phyloP scores from a whole-genome alignment of 2,329 filamentous ascomycete species.

The Lachnellula hyalina region DNA sequence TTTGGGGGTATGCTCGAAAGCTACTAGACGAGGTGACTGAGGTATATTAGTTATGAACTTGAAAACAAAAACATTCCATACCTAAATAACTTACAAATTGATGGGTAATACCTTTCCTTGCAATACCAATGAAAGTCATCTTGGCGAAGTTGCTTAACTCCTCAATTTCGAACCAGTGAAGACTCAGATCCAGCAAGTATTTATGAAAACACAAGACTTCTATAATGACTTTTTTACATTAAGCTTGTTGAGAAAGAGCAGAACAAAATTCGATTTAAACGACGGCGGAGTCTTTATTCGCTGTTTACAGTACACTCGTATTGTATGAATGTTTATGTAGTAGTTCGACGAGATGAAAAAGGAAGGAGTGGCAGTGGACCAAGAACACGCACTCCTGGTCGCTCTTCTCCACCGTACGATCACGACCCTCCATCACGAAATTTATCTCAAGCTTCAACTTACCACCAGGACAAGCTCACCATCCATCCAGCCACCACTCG shows the following conservation, averaged over 20 bases:
- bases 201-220: too few species aligned
- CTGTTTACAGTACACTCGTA: too few species aligned
- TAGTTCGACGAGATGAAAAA: not conserved
- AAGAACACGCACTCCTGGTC: not conserved
- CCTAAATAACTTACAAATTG: slow-evolving; percentile 19
- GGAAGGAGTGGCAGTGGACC: not conserved
- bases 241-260: too few species aligned
- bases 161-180: too few species aligned
- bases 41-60: not conserved
- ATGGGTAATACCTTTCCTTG: slow-evolving; percentile 19
- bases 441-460: slow-evolving; percentile 6
- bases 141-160: not conserved
- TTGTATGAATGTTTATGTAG: not conserved
- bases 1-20: slow-evolving; percentile 29
- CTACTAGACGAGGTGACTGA: slow-evolving; percentile 27
- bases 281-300: too few species aligned
- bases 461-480: not conserved
- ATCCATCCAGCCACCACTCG: not conserved
- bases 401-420: not conserved
- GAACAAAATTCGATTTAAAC: too few species aligned
- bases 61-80: not conserved
- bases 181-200: too few species aligned
- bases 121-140: slow-evolving; percentile 6
- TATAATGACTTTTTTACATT: too few species aligned
- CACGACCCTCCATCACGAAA: slow-evolving; percentile 2